Evolutionary conservation across 768 basidiomycete genomes (phyloP).

Genomic region (Trichaptum fuscoviolaceum): DNA sequence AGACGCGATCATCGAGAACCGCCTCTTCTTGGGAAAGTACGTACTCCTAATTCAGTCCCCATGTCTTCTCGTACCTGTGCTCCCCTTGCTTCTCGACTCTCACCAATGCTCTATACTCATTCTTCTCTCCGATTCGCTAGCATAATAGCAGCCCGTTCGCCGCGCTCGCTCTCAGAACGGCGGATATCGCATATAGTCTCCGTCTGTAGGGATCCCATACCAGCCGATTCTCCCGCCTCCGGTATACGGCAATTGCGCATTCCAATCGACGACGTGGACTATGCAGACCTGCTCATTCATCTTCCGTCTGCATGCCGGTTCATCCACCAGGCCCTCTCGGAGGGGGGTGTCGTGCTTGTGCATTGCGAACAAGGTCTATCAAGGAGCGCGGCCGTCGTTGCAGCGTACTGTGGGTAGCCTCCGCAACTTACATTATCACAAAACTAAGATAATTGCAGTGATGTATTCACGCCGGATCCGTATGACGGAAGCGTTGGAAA

Average conservation of each 20-base stretch:
- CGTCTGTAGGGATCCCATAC: slow-evolving; percentile 67
- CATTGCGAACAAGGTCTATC: slow-evolving; percentile 65
- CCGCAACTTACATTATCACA: background rate
- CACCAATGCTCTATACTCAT: slow-evolving; percentile 5
- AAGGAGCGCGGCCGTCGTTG: slow-evolving; percentile 63
- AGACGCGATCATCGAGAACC: slow-evolving; percentile 58
- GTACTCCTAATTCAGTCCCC: slow-evolving; percentile 27
- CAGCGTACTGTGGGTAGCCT: slow-evolving; percentile 61
- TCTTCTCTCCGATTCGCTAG: slow-evolving; percentile 28
- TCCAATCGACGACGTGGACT: slow-evolving; percentile 63
- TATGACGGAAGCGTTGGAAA: slow-evolving; percentile 53
- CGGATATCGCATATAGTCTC: slow-evolving; percentile 78
- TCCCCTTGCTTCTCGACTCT: slow-evolving; percentile 16
- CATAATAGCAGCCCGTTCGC: slow-evolving; percentile 63
- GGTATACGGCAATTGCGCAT: slow-evolving; percentile 68
- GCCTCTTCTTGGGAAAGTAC: slow-evolving; percentile 71
- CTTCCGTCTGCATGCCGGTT: slow-evolving; percentile 63
- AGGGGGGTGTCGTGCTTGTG: slow-evolving; percentile 59
- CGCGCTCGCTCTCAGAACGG: slow-evolving; percentile 65
- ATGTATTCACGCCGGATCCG: slow-evolving; percentile 60
- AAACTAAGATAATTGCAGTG: slow-evolving; percentile 32
- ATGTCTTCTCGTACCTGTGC: slow-evolving; percentile 15
- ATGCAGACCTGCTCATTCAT: slow-evolving; percentile 62
- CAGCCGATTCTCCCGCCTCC: slow-evolving; percentile 64
- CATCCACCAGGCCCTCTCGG: slow-evolving; percentile 54